Conservation (phyloP, 2,329 filamentous ascomycete genomes). For the Venturia effusa region DNA sequence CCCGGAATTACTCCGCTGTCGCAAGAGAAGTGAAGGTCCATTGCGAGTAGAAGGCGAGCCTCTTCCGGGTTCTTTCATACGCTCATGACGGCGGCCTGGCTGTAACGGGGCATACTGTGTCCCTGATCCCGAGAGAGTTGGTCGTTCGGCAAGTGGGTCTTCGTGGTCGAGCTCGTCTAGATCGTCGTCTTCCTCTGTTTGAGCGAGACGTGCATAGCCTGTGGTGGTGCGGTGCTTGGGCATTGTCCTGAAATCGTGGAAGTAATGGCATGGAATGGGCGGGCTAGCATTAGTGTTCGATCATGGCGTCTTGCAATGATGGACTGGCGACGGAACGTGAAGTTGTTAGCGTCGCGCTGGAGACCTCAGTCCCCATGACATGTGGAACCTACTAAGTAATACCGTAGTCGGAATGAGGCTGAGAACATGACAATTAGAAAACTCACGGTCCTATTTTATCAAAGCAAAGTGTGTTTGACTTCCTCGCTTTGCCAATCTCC, state of each 20-base stretch:
- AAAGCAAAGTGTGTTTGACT: not conserved
- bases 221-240: constrained; percentile 27
- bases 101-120: constrained; percentile 38
- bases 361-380: no score
- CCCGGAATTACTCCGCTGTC: constrained; percentile 65
- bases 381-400: not conserved
- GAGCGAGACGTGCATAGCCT: constrained; percentile 41
- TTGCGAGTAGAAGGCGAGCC: not conserved
- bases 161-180: constrained; percentile 28
- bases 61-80: constrained; percentile 26
- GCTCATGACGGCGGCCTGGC: constrained; percentile 28
- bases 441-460: not conserved
- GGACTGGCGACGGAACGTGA: not conserved
- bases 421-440: not conserved
- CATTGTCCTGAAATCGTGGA: constrained; percentile 16
- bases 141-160: constrained; percentile 21
- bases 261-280: not conserved
- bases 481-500: not conserved
- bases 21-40: constrained; percentile 23
- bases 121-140: constrained; percentile 23
- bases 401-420: not conserved
- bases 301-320: not conserved
- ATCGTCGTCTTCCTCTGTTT: constrained; percentile 40
- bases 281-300: not conserved
- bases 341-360: not conserved